Evolutionary conservation across 768 basidiomycete genomes (phyloP).

Genomic region (Phylloporus arenicola): DNA sequence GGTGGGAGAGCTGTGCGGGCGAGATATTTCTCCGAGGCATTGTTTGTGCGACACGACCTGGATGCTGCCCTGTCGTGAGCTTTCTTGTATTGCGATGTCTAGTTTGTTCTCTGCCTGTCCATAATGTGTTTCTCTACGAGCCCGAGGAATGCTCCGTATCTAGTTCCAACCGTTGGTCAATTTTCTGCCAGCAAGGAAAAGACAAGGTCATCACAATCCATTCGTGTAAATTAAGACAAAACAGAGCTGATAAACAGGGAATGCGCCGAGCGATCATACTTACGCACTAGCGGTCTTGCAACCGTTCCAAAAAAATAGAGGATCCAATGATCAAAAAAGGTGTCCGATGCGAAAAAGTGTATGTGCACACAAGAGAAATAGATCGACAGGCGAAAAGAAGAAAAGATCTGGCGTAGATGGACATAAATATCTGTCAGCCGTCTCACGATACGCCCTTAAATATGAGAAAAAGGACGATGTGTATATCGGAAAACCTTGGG

Average conservation of each 20-base stretch:
- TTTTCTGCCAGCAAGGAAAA: not conserved
- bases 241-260: slow-evolving; percentile 11
- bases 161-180: too few species aligned
- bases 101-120: not conserved
- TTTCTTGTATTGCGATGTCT: not conserved
- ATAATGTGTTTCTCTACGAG: not conserved
- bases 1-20: slow-evolving; percentile 81
- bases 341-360: slow-evolving; percentile 18
- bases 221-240: slow-evolving; percentile 8
- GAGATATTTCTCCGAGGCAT: slow-evolving; percentile 67
- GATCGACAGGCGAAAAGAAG: not conserved
- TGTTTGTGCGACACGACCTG: slow-evolving; percentile 47
- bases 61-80: slow-evolving; percentile 34
- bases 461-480: slow-evolving; percentile 10
- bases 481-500: slow-evolving; percentile 14
- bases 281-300: slow-evolving; percentile 19
- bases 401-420: slow-evolving; percentile 22
- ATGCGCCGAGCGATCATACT: slow-evolving; percentile 15
- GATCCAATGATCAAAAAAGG: not conserved
- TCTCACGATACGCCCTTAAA: slow-evolving; percentile 30
- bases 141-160: too few species aligned
- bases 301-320: slow-evolving; percentile 16
- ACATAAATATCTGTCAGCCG: slow-evolving; percentile 25
- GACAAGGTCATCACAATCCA: slow-evolving; percentile 6
- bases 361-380: slow-evolving; percentile 1